phyloP scores from a whole-genome alignment of 805 yeast species.

The Ogataea salicorniae region DNA sequence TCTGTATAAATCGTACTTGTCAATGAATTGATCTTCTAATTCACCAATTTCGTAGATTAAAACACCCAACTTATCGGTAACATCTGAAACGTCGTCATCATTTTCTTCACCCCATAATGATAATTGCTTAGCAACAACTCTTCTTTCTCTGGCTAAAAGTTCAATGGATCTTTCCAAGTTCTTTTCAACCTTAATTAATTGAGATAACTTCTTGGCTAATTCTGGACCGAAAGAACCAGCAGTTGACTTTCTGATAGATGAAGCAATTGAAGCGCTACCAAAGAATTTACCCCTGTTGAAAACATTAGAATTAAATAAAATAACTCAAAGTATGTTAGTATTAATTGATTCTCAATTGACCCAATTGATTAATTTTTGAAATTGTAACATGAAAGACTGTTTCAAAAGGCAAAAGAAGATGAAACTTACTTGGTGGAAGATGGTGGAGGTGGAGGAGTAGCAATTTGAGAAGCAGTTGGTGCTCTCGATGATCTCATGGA shows the following conservation, averaged over 20 bases:
- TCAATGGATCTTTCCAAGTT: slow-evolving; percentile 92
- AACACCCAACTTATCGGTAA: slow-evolving; percentile 96
- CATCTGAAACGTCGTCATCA: slow-evolving; percentile 95
- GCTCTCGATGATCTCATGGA: slow-evolving; percentile 75
- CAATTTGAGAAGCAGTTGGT: slow-evolving; percentile 77
- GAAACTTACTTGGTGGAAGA: slow-evolving; percentile 51
- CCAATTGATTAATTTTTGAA: neutral
- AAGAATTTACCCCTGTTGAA: slow-evolving; percentile 56
- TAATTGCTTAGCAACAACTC: slow-evolving; percentile 94
- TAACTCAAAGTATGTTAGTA: slow-evolving; percentile 1
- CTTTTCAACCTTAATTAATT: slow-evolving; percentile 93
- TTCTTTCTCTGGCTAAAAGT: slow-evolving; percentile 87
- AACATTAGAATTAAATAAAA: neutral
- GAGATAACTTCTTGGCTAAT: slow-evolving; percentile 84
- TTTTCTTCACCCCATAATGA: slow-evolving; percentile 97
- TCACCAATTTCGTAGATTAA: slow-evolving; percentile 94
- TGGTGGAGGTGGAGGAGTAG: slow-evolving; percentile 77
- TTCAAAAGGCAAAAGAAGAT: neutral
- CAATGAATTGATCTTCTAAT: slow-evolving; percentile 96
- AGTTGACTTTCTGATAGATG: slow-evolving; percentile 69
- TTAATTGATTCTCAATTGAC: neutral
- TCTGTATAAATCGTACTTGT: slow-evolving; percentile 97
- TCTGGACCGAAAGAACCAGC: slow-evolving; percentile 96
- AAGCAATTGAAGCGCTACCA: slow-evolving; percentile 67
- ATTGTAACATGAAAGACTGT: neutral